Conservation (phyloP, 371 early-diverging fungal genomes). For the Mucor velutinosus region DNA sequence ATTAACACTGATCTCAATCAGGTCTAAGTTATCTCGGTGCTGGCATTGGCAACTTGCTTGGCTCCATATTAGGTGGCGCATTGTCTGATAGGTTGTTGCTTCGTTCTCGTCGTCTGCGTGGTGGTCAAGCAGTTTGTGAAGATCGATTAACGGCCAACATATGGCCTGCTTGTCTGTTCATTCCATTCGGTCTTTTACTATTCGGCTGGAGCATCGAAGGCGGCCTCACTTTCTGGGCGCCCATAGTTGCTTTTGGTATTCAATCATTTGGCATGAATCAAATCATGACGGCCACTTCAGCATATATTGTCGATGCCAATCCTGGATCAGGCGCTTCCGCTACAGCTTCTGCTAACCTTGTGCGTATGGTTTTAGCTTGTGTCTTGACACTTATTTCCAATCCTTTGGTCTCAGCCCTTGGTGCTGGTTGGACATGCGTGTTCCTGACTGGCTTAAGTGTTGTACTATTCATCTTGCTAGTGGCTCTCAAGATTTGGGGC, state of each 20-base stretch:
- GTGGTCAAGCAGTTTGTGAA: constrained; percentile 40
- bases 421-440: constrained; percentile 26
- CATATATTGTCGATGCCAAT: constrained; percentile 48
- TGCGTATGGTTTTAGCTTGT: constrained; percentile 49
- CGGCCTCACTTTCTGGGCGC: constrained; percentile 32
- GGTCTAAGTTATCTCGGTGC: constrained; percentile 32
- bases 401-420: constrained; percentile 25
- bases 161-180: constrained; percentile 38
- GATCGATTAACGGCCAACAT: constrained; percentile 45
- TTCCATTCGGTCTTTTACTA: constrained; percentile 43
- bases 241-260: constrained; percentile 48
- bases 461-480: constrained; percentile 6
- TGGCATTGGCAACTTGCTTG: constrained; percentile 30
- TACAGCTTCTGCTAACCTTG: constrained; percentile 48
- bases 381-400: constrained; percentile 32
- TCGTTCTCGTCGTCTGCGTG: constrained; percentile 37
- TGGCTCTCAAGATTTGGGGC: constrained; percentile 22
- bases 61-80: constrained; percentile 37
- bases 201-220: constrained; percentile 47
- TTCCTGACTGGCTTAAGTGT: constrained; percentile 19
- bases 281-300: constrained; percentile 36
- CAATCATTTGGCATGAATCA: constrained; percentile 54
- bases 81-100: constrained; percentile 41
- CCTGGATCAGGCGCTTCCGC: constrained; percentile 49
- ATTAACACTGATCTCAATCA: not conserved